Percentiles rank a stretch among this genome's conserved stretches.
phyloP scores from a whole-genome alignment of 2,329 filamentous ascomycete genomes.

The Aspergillus japonicus region DNA sequence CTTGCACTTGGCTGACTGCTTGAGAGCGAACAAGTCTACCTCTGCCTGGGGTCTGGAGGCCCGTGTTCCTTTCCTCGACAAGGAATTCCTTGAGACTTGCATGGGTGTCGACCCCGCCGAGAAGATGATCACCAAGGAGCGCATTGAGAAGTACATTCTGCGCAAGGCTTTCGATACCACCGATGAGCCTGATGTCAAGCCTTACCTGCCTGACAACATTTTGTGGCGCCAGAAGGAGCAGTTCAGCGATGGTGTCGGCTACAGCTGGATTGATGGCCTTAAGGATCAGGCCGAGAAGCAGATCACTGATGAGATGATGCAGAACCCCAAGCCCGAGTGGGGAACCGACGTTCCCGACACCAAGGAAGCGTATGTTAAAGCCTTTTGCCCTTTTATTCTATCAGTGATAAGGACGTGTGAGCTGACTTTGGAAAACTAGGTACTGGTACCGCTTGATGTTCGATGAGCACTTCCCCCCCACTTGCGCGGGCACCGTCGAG shows the following conservation, averaged over 20 bases:
- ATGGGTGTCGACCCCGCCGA: constrained; percentile 95
- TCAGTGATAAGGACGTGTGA: not conserved
- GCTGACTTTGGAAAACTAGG: constrained; percentile 41
- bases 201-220: constrained; percentile 94
- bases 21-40: constrained; percentile 98
- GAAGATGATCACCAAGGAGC: constrained; percentile 90
- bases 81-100: constrained; percentile 85
- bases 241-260: constrained; percentile 97
- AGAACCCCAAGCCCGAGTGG: constrained; percentile 97
- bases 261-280: constrained; percentile 97
- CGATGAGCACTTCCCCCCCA: constrained; percentile 93
- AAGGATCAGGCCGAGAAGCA: constrained; percentile 90
- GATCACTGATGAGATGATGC: constrained; percentile 96
- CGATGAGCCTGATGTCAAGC: constrained; percentile 73
- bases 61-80: constrained; percentile 96
- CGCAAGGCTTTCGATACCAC: constrained; percentile 95
- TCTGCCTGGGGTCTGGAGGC: constrained; percentile 97
- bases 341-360: constrained; percentile 87
- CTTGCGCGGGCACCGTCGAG: constrained; percentile 90
- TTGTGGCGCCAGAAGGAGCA: constrained; percentile 99
- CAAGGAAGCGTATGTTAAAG: constrained; percentile 86
- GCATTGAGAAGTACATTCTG: constrained; percentile 96
- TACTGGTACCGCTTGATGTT: constrained; percentile 99
- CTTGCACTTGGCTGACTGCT: constrained; percentile 91
- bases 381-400: constrained; percentile 20